These are phyloP conservation scores for Capronia epimyces DNA, from an alignment of 2,329 filamentous ascomycete genomes.

Conservation along the genomic window DNA sequence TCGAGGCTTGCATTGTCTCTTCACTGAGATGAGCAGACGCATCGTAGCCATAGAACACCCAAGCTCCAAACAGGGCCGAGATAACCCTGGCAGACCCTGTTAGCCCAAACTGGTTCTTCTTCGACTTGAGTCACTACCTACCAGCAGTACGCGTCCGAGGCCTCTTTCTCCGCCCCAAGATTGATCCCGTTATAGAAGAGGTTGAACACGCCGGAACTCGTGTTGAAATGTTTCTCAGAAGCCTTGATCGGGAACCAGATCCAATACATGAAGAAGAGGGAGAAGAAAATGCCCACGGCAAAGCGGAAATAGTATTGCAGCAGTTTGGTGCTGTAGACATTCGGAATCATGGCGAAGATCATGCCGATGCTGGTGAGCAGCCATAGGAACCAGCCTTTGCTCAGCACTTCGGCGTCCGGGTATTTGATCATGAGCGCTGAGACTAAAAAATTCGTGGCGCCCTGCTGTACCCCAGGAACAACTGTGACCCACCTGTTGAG, in stretches of 20 bases:
- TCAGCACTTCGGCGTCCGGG: constrained; percentile 33
- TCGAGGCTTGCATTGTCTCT: constrained; percentile 37
- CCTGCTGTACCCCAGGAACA: constrained; percentile 40
- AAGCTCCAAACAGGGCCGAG: constrained; percentile 36
- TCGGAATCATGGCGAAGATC: constrained; percentile 37
- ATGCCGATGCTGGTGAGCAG: constrained; percentile 36
- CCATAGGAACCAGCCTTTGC: constrained; percentile 38
- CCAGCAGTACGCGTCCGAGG: constrained; percentile 38
- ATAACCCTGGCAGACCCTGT: constrained; percentile 27
- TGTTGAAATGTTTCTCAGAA: constrained; percentile 34
- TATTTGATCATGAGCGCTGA: constrained; percentile 38
- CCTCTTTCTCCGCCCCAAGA: constrained; percentile 32
- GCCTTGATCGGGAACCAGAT: constrained; percentile 39
- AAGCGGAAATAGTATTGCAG: constrained; percentile 38
- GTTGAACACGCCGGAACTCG: constrained; percentile 33
- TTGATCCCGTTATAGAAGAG: constrained; percentile 41
- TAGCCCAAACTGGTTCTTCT: neutral
- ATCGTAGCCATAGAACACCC: constrained; percentile 34
- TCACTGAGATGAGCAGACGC: constrained; percentile 36
- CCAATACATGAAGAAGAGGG: constrained; percentile 36
- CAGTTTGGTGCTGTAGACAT: constrained; percentile 34
- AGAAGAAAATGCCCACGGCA: constrained; percentile 36
- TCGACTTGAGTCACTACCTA: neutral
- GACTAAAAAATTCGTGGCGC: constrained; percentile 39
- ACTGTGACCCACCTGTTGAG: constrained; percentile 37